phyloP scores from a whole-genome alignment of 2,329 filamentous ascomycete genomes.

The Aureobasidium sp. region DNA sequence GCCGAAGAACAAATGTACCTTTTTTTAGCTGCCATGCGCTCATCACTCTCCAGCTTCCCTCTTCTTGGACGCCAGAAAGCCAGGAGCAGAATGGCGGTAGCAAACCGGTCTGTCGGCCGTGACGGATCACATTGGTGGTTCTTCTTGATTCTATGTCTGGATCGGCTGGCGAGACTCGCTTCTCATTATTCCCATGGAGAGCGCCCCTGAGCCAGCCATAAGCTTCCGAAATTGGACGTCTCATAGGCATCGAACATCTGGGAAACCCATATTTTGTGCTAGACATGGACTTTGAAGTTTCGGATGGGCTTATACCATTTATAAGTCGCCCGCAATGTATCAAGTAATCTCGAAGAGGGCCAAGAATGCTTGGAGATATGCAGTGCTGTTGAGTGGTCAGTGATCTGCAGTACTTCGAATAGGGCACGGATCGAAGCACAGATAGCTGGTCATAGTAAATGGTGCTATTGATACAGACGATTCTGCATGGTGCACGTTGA shows the following conservation, averaged over 20 bases:
- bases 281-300: not conserved
- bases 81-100: not conserved
- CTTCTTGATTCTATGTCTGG: not conserved
- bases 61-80: not conserved
- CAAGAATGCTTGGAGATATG: not conserved
- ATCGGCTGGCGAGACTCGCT: not conserved
- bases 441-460: not conserved
- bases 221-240: not conserved
- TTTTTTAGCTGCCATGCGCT: conserved; percentile 2
- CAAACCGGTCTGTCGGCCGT: not conserved
- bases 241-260: not conserved
- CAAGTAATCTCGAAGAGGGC: not conserved
- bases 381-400: not conserved
- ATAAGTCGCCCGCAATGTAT: not conserved
- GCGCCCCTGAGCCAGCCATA: not conserved
- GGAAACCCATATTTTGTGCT: not conserved
- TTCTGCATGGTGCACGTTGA: conserved; percentile 8
- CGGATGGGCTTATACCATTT: not conserved
- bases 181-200: not conserved
- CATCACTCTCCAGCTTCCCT: not conserved
- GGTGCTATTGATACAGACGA: conserved; percentile 2
- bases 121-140: not conserved
- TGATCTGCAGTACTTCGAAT: not conserved
- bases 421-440: not conserved
- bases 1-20: not conserved